Conservation (phyloP, 495 filamentous ascomycete genomes). For the Penicillium daleae region DNA sequence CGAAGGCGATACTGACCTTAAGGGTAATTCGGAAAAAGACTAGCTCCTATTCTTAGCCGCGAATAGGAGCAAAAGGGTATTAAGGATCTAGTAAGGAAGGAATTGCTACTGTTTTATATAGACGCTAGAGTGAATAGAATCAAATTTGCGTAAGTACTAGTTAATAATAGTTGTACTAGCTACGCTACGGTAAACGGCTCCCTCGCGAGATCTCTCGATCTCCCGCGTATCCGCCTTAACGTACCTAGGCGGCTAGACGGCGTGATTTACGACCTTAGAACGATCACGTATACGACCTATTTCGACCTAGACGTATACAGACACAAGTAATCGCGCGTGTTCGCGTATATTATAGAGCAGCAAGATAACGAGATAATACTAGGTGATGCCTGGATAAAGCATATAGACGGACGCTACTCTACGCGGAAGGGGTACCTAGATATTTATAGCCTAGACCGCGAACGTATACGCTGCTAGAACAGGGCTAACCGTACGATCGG, state of each 20-base stretch:
- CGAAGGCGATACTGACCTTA: neutral
- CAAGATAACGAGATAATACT: neutral
- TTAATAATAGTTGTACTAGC: neutral
- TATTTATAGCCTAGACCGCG: neutral
- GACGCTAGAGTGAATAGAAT: conserved; percentile 2
- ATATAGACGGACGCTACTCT: neutral
- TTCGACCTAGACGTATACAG: neutral
- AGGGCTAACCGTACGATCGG: neutral
- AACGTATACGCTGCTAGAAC: neutral
- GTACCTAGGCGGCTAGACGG: neutral
- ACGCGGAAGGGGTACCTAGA: neutral
- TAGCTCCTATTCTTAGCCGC: conserved; percentile 4
- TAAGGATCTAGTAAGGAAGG: neutral
- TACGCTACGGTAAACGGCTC: neutral
- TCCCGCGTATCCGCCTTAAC: neutral
- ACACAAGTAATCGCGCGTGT: neutral
- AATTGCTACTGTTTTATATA: neutral
- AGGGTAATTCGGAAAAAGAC: conserved; percentile 1
- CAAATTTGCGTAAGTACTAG: neutral
- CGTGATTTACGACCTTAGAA: neutral
- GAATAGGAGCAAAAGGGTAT: neutral
- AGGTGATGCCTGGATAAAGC: neutral
- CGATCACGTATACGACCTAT: neutral
- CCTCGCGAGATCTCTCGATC: conserved; percentile 1
- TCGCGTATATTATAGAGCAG: neutral